Conservation (phyloP, 768 basidiomycete genomes). For the Xerocomellus intermedius region DNA sequence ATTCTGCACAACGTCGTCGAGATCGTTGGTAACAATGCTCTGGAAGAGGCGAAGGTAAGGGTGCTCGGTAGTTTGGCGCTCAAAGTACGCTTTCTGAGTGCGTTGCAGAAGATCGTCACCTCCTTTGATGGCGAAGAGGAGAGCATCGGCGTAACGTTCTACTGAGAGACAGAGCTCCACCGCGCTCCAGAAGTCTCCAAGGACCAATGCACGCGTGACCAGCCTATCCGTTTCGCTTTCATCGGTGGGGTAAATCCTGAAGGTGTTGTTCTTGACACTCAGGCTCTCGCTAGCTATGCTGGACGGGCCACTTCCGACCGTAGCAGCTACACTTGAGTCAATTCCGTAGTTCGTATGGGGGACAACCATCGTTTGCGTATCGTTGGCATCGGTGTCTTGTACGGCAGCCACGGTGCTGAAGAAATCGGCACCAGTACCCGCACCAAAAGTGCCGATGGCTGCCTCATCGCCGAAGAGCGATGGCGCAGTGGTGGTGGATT, state of each 20-base stretch:
- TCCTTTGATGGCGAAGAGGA: slow-evolving; percentile 89
- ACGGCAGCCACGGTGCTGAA: slow-evolving; percentile 74
- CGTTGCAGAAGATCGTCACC: slow-evolving; percentile 82
- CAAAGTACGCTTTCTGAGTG: slow-evolving; percentile 94
- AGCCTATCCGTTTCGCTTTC: slow-evolving; percentile 87
- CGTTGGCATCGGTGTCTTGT: slow-evolving; percentile 40
- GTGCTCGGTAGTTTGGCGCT: slow-evolving; percentile 65
- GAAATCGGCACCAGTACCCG: slow-evolving; percentile 68
- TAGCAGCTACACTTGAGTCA: slow-evolving; percentile 93
- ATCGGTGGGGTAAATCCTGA: slow-evolving; percentile 85
- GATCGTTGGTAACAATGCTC: slow-evolving; percentile 88
- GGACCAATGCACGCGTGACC: slow-evolving; percentile 88
- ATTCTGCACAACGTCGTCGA: slow-evolving; percentile 93
- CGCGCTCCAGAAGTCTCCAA: slow-evolving; percentile 94
- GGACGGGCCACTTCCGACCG: slow-evolving; percentile 87
- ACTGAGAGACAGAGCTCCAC: slow-evolving; percentile 88
- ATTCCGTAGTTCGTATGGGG: slow-evolving; percentile 78
- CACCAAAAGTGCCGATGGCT: slow-evolving; percentile 56
- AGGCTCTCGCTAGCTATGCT: slow-evolving; percentile 55
- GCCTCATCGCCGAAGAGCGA: slow-evolving; percentile 85
- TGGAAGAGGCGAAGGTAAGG: slow-evolving; percentile 95
- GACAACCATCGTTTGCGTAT: slow-evolving; percentile 46
- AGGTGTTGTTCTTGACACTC: slow-evolving; percentile 71
- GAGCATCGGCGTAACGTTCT: slow-evolving; percentile 91
- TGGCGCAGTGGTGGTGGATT: slow-evolving; percentile 82